phyloP scores from a whole-genome alignment of 768 basidiomycete species.

The Amanita jacksonii region DNA sequence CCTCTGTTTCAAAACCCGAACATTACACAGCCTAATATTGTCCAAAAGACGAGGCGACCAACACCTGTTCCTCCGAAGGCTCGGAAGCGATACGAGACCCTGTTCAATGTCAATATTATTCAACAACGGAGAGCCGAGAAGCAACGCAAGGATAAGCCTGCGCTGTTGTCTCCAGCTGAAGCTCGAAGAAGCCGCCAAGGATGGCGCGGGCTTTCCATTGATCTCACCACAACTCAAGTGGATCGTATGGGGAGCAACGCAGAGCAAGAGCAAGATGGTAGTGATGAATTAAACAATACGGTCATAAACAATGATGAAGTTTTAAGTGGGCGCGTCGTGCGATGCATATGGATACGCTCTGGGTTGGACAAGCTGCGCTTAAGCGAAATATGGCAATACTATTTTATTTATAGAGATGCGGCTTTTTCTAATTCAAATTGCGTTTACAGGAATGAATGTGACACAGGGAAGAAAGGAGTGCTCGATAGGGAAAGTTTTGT shows the following conservation, averaged over 20 bases:
- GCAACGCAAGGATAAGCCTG: conserved; percentile 21
- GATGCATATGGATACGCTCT: conserved; percentile 54
- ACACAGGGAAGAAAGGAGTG: conserved; percentile 42
- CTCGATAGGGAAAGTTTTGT: conserved; percentile 60
- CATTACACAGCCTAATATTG: conserved; percentile 10
- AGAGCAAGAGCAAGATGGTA: conserved; percentile 11
- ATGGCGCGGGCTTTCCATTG: conserved; percentile 67
- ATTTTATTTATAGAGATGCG: conserved; percentile 2
- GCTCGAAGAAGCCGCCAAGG: conserved; percentile 44
- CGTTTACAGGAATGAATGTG: conserved; percentile 56
- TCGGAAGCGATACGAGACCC: conserved; percentile 53
- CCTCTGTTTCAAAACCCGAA: too few species aligned
- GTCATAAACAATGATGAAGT: conserved; percentile 32
- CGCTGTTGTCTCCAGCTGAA: conserved; percentile 25
- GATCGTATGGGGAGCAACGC: conserved; percentile 7
- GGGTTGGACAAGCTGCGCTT: conserved; percentile 43
- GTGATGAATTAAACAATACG: conserved; percentile 22
- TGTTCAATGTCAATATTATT: conserved; percentile 54
- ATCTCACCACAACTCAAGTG: conserved; percentile 42
- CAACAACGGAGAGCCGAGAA: conserved; percentile 36
- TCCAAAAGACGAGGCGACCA: conserved; percentile 34
- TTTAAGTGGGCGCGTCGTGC: conserved; percentile 48
- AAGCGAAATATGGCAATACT: conserved; percentile 55
- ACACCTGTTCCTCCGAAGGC: conserved; percentile 62
- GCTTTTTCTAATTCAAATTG: neutral